A percentile compares a stretch with the other conserved stretches of the same genome.
These are phyloP conservation scores for Apiosordaria backusii DNA, from an alignment of 495 filamentous ascomycete genomes.

Conservation along the genomic window DNA sequence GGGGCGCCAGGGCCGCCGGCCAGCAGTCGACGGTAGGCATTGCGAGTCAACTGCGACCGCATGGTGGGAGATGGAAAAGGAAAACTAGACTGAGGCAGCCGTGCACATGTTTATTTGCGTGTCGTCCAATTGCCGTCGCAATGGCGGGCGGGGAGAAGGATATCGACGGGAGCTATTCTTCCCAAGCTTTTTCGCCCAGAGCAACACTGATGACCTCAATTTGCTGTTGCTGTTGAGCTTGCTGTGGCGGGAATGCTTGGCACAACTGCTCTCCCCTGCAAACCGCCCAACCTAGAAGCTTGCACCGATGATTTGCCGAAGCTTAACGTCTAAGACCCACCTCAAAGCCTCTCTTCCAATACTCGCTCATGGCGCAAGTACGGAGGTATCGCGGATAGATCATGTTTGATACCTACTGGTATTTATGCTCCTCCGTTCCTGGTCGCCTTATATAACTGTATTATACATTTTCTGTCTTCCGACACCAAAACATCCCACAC, in stretches of 20 bases:
- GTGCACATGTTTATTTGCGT: constrained; percentile 25
- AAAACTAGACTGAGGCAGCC: constrained; percentile 22
- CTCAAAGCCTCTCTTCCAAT: no score
- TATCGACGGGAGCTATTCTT: constrained; percentile 7
- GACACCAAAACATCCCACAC: no score
- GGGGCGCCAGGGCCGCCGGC: constrained; percentile 49
- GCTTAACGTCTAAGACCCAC: background rate
- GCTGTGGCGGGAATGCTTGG: constrained; percentile 6
- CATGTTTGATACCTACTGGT: no score
- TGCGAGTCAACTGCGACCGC: constrained; percentile 77
- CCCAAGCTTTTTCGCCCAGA: background rate
- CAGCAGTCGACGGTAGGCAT: constrained; percentile 67
- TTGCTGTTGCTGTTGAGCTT: constrained; percentile 19
- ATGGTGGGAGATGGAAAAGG: constrained; percentile 46
- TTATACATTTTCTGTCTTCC: no score
- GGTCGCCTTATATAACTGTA: no score
- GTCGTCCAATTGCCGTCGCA: constrained; percentile 21
- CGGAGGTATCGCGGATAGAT: no score
- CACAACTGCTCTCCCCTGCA: background rate
- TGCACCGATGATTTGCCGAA: background rate
- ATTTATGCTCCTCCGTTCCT: no score
- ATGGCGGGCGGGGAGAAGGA: background rate
- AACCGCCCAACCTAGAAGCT: background rate
- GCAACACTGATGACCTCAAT: constrained; percentile 29
- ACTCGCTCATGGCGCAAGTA: no score